phyloP scores from a whole-genome alignment of 805 yeast species.

The Metschnikowia gruessii region DNA sequence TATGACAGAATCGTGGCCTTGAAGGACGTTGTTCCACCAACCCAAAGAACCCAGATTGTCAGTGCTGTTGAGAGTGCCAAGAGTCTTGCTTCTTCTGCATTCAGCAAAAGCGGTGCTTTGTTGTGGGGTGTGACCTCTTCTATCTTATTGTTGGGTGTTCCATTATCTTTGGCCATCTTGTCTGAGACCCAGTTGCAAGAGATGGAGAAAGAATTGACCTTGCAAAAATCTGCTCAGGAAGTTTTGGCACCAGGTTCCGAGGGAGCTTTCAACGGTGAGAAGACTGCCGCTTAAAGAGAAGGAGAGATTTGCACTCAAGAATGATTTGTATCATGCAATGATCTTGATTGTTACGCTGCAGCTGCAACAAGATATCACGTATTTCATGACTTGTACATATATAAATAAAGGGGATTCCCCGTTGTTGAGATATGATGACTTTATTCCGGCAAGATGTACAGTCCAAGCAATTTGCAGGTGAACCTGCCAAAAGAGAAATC shows the following conservation, averaged over 20 bases:
- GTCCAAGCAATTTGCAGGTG: not conserved
- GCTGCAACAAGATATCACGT: slow-evolving; percentile 9
- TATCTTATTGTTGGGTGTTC: slow-evolving; percentile 85
- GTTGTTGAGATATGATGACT: slow-evolving; percentile 9
- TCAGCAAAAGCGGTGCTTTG: slow-evolving; percentile 65
- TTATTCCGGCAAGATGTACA: not conserved
- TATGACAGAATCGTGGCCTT: slow-evolving; percentile 87
- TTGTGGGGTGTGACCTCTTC: slow-evolving; percentile 87
- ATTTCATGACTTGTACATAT: slow-evolving; percentile 24
- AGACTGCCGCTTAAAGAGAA: slow-evolving; percentile 21
- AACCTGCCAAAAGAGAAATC: not conserved
- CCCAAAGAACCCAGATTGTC: slow-evolving; percentile 56
- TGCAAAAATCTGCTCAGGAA: slow-evolving; percentile 75
- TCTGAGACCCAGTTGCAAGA: slow-evolving; percentile 92
- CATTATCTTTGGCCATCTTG: slow-evolving; percentile 82
- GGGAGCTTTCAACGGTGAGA: slow-evolving; percentile 38
- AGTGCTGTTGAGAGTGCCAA: slow-evolving; percentile 32
- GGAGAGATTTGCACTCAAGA: slow-evolving; percentile 2
- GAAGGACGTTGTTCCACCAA: slow-evolving; percentile 88
- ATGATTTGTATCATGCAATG: slow-evolving; percentile 12
- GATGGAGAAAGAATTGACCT: slow-evolving; percentile 86
- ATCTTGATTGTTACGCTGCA: not conserved
- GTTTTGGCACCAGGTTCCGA: slow-evolving; percentile 68
- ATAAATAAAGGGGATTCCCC: slow-evolving; percentile 9
- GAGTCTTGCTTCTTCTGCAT: slow-evolving; percentile 38